Evolutionary conservation across 768 basidiomycete species (phyloP).

Genomic region (Suillus variegatus): DNA sequence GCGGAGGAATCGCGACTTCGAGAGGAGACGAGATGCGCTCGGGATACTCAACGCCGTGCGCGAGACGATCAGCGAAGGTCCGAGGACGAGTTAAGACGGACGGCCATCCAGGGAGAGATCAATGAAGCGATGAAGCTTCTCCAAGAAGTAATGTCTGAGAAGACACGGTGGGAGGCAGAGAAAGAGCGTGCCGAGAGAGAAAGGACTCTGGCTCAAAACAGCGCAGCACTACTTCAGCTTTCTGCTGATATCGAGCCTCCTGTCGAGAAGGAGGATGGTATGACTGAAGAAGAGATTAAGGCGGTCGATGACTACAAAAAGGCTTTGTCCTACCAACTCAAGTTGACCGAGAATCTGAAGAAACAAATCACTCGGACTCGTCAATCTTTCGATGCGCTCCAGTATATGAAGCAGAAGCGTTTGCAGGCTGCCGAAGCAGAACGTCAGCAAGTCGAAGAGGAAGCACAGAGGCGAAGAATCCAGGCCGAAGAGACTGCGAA

Average conservation of each 20-base stretch:
- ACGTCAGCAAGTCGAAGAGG: slow-evolving; percentile 17
- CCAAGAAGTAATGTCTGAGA: slow-evolving; percentile 13
- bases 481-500: slow-evolving; percentile 15
- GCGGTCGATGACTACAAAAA: slow-evolving; percentile 12
- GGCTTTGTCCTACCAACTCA: slow-evolving; percentile 5
- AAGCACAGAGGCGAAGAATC: slow-evolving; percentile 14
- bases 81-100: slow-evolving; percentile 18
- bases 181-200: neutral
- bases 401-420: slow-evolving; percentile 26
- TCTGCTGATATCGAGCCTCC: neutral
- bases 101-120: slow-evolving; percentile 22
- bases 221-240: neutral
- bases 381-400: slow-evolving; percentile 17
- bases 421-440: slow-evolving; percentile 18
- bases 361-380: slow-evolving; percentile 1
- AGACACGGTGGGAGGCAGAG: slow-evolving; percentile 7
- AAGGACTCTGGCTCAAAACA: neutral
- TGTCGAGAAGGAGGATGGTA: slow-evolving; percentile 20
- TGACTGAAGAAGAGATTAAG: slow-evolving; percentile 20
- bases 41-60: slow-evolving; percentile 23
- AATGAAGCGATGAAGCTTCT: slow-evolving; percentile 20
- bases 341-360: slow-evolving; percentile 19
- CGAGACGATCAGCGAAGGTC: slow-evolving; percentile 27
- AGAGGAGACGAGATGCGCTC: slow-evolving; percentile 23
- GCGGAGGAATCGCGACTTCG: slow-evolving; percentile 27